Evolutionary conservation across 2,329 filamentous ascomycete species (phyloP), one percentile per base, ranked within the genome.

Genomic region (Amylocarpus encephaloides): DNA sequence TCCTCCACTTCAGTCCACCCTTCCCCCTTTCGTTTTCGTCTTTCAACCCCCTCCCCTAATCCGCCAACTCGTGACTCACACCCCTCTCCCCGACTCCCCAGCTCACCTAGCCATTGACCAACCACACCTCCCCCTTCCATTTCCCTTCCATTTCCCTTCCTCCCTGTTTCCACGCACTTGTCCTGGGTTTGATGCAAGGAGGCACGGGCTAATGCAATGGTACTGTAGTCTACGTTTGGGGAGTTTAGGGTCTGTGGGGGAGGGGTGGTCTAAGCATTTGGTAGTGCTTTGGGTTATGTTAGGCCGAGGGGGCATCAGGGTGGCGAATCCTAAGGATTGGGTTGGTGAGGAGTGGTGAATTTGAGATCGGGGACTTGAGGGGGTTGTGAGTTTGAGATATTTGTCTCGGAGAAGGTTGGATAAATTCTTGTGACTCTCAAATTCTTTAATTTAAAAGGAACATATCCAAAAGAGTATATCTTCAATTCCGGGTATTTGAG

Each of bases 81-180:
- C 16, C 40, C 18, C 45, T 36, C 48, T 18, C 15, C 32, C 26
- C 49, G 12, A 29, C 18, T 32, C 10, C 16, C 19, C 26, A 26
- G 12, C 18, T 45, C 18, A 38, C 40, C 40, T 11, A 33, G 40
- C 51, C 45, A 59, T 57, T 58, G 56, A 54, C 56, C 40, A 58
- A 58, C 50, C 52, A 56, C 32, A 19, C 16, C 16, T 10, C 15
- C 32, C 26, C 7, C 4, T 26, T 26, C 22, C 22, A 4, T 7
- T 4, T 4, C 22, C 7, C 22, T 26, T 26, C 22, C 7, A 4
- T 7, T 26, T 33, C 16, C 34, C 13, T 10, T 10, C 19, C 38
- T 48, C 9, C 30, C 12, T 22, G 41, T 35, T 39, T 22, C n/a
- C 33, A 41, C 16, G 18, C 5, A 19, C n/a, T 6, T 12, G 32